phyloP scores from a whole-genome alignment of 768 basidiomycete genomes.

The Krasilnikovozyma curviuscula region DNA sequence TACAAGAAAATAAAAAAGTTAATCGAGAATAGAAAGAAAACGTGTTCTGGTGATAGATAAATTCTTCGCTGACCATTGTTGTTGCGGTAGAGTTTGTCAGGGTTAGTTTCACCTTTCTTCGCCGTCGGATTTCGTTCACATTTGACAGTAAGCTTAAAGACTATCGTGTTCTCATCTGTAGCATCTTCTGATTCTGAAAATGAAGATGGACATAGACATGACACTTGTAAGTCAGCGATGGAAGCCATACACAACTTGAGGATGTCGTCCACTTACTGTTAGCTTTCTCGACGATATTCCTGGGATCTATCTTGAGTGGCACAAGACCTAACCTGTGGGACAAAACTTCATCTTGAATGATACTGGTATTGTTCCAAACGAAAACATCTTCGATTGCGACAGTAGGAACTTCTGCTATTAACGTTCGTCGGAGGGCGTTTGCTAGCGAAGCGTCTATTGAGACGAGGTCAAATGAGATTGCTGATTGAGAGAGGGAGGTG shows the following conservation, averaged over 20 bases:
- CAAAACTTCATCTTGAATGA: constrained; percentile 84
- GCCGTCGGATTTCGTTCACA: constrained; percentile 46
- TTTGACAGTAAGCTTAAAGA: constrained; percentile 52
- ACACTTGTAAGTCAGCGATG: too few relatives aligned
- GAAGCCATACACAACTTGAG: too few relatives aligned
- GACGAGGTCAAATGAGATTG: constrained; percentile 83
- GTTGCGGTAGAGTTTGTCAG: constrained; percentile 49
- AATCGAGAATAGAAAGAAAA: neutral
- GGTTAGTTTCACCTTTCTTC: constrained; percentile 38
- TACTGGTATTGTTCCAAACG: constrained; percentile 82
- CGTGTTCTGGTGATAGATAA: neutral
- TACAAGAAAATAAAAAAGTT: neutral
- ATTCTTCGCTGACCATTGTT: constrained; percentile 31
- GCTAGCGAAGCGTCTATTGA: constrained; percentile 92
- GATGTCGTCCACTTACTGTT: too few relatives aligned
- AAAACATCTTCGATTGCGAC: constrained; percentile 79
- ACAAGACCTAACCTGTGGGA: constrained; percentile 80
- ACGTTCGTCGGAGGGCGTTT: constrained; percentile 76
- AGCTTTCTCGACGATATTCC: too few relatives aligned
- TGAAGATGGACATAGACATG: too few relatives aligned
- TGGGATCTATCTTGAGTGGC: constrained; percentile 71
- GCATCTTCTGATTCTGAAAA: constrained; percentile 35
- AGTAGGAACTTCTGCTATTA: constrained; percentile 89
- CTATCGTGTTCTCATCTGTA: constrained; percentile 77
- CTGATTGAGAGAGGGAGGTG: constrained; percentile 57